A percentile compares a stretch with the other conserved stretches of the same genome.
These are phyloP conservation scores for Quercus glauca DNA, from an alignment of 306 rosid species.

Conservation along the genomic window DNA sequence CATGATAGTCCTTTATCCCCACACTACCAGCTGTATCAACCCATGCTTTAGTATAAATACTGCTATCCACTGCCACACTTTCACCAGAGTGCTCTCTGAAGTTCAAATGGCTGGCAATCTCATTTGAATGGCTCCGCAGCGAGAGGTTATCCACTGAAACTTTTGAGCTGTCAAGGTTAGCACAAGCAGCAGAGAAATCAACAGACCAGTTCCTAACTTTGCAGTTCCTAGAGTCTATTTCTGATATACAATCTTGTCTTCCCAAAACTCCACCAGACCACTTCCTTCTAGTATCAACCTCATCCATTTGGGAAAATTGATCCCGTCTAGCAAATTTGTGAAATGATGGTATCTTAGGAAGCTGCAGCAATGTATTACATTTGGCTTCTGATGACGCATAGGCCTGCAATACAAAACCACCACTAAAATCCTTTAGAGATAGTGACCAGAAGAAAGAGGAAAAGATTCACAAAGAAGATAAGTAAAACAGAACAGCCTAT, in stretches of 20 bases:
- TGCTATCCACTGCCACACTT: slow-evolving; percentile 89
- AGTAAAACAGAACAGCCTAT: neutral
- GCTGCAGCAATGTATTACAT: slow-evolving; percentile 61
- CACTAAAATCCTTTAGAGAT: slow-evolving; percentile 12
- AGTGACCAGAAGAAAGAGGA: slow-evolving; percentile 12
- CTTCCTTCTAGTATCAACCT: slow-evolving; percentile 68
- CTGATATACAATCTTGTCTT: slow-evolving; percentile 92
- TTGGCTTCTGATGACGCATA: slow-evolving; percentile 95
- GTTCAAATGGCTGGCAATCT: slow-evolving; percentile 75
- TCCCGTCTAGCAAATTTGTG: slow-evolving; percentile 92
- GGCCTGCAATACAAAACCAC: slow-evolving; percentile 59
- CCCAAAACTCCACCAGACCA: slow-evolving; percentile 87
- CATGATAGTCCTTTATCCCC: slow-evolving; percentile 82
- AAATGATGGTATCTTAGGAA: slow-evolving; percentile 98
- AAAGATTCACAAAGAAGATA: slow-evolving; percentile 8
- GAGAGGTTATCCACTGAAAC: slow-evolving; percentile 82
- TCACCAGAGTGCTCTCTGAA: slow-evolving; percentile 96
- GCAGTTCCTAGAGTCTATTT: slow-evolving; percentile 95
- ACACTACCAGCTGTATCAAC: slow-evolving; percentile 86
- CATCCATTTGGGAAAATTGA: slow-evolving; percentile 71
- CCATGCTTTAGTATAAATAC: slow-evolving; percentile 94
- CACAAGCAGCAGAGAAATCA: slow-evolving; percentile 92
- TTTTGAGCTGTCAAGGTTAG: slow-evolving; percentile 74
- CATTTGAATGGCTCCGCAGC: slow-evolving; percentile 91
- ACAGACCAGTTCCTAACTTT: slow-evolving; percentile 98